phyloP scores from a whole-genome alignment of 495 filamentous ascomycete genomes.

The Oidiodendron maius region DNA sequence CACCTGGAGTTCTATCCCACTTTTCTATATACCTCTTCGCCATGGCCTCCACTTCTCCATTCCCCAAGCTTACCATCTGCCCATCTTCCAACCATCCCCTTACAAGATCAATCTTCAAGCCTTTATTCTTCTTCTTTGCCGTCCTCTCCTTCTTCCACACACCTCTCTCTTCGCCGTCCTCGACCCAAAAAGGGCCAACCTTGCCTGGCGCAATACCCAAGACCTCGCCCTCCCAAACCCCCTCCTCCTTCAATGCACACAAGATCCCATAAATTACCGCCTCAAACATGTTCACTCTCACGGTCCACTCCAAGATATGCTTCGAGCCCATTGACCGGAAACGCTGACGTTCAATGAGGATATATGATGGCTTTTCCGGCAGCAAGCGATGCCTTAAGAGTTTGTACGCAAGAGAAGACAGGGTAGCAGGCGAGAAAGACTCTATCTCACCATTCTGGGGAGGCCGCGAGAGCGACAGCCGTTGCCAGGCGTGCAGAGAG shows the following conservation, averaged over 20 bases:
- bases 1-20: slow-evolving; percentile 28
- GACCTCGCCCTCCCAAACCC: slow-evolving; percentile 31
- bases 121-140: slow-evolving; percentile 26
- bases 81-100: slow-evolving; percentile 42
- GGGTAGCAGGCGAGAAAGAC: slow-evolving; percentile 15
- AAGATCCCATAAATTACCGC: slow-evolving; percentile 81
- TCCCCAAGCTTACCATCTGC: slow-evolving; percentile 27
- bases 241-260: slow-evolving; percentile 42
- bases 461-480: slow-evolving; percentile 24
- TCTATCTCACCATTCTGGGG: slow-evolving; percentile 14
- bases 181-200: slow-evolving; percentile 38
- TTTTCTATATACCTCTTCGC: slow-evolving; percentile 40
- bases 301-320: slow-evolving; percentile 79
- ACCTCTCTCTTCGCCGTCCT: slow-evolving; percentile 10
- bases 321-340: slow-evolving; percentile 62
- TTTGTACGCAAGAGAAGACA: slow-evolving; percentile 39
- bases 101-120: slow-evolving; percentile 58
- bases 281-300: slow-evolving; percentile 87
- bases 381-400: slow-evolving; percentile 52
- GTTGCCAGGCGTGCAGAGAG: slow-evolving; percentile 30
- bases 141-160: slow-evolving; percentile 16
- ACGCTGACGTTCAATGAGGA: slow-evolving; percentile 88
- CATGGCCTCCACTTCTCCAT: slow-evolving; percentile 29
- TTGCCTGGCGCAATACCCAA: slow-evolving; percentile 31
- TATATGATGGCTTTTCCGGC: slow-evolving; percentile 51